Base-by-base conservation (phyloP, 495 filamentous ascomycete species). In the Daldinia concentrica region DNA sequence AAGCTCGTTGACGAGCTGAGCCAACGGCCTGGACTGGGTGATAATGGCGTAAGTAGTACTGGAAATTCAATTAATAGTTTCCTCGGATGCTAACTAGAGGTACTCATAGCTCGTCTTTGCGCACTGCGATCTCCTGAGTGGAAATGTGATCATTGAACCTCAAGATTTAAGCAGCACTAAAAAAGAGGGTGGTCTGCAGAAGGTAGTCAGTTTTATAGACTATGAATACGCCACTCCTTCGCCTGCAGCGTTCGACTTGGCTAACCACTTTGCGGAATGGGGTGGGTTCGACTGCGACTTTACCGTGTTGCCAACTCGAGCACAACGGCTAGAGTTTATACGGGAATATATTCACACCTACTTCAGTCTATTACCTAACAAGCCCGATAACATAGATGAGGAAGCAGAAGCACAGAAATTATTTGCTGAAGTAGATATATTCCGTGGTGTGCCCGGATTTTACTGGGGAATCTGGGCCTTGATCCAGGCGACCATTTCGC, bases 201-300 rank as follows among this genome's bases (percentile, higher is more conserved):
- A 67, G 74, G 82, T 62, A 6, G 93, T 98, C 52, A 89, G 88
- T 76, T 98, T 99, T 78, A 98, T 99, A 75, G 95, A 99, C 80
- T 99, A 98, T 82, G 95, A 99, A 81, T 97, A 95, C 77, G 93
- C 95, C 8, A 94, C 93, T 0, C 93, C 96, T 2, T 94, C 94
- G 7, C 95, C 96, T 0, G 92, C 94, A 14, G 93, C 95, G n/a
- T 99, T 99, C 79, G 95, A 99, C 78, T 88, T 99, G 63, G 90
- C 95, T n/a, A 99, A 99, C 84, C 95, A 99, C 84, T 95, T 99
- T 77, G 93, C 96, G 45, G 95, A 99, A 83, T 99, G 95, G 95
- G 94, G 90, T 59, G 95, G 95, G 63, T 97, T 97, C 75, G 92
- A 95, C 71, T 99, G 95, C 86, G 94, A 99, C 78, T 93, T 89